phyloP scores from a whole-genome alignment of 2,329 filamentous ascomycete species.

The Penicillium sp. region DNA sequence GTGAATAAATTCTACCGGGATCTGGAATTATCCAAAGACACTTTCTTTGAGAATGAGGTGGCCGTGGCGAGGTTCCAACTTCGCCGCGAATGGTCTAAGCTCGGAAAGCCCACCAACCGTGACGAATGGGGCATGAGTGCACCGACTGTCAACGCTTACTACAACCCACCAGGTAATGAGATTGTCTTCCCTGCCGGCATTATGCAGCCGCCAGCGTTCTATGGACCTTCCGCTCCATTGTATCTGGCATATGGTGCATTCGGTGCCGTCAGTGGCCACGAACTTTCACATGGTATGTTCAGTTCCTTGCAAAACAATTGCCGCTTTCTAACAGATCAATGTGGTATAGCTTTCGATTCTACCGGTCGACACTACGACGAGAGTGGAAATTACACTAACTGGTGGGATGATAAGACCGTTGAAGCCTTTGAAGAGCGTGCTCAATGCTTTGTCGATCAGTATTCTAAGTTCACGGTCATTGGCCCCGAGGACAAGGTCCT shows the following conservation, averaged over 20 bases:
- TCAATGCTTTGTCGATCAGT: conserved; percentile 68
- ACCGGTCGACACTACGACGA: conserved; percentile 63
- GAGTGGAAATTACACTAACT: conserved; percentile 62
- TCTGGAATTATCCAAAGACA: conserved; percentile 49
- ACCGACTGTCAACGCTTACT: conserved; percentile 64
- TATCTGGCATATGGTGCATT: conserved; percentile 70
- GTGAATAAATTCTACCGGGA: conserved; percentile 57
- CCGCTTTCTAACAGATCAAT: conserved; percentile 1
- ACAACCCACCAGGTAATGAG: conserved; percentile 62
- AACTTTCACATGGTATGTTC: conserved; percentile 57
- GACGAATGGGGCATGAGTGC: conserved; percentile 61
- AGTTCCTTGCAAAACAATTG: not conserved
- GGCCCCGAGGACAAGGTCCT: conserved; percentile 56
- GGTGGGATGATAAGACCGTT: conserved; percentile 63
- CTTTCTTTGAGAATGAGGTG: conserved; percentile 59
- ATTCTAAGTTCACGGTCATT: conserved; percentile 57
- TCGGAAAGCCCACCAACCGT: conserved; percentile 60
- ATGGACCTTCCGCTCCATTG: conserved; percentile 55
- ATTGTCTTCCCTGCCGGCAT: conserved; percentile 69
- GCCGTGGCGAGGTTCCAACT: conserved; percentile 50
- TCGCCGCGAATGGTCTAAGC: conserved; percentile 52
- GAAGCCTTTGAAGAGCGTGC: conserved; percentile 57
- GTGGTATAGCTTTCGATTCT: conserved; percentile 58
- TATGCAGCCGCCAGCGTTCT: conserved; percentile 66
- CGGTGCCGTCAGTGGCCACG: conserved; percentile 65